These are phyloP conservation scores for Podospora pseudopauciseta DNA, from an alignment of 495 filamentous ascomycete species.

Conservation along the genomic window DNA sequence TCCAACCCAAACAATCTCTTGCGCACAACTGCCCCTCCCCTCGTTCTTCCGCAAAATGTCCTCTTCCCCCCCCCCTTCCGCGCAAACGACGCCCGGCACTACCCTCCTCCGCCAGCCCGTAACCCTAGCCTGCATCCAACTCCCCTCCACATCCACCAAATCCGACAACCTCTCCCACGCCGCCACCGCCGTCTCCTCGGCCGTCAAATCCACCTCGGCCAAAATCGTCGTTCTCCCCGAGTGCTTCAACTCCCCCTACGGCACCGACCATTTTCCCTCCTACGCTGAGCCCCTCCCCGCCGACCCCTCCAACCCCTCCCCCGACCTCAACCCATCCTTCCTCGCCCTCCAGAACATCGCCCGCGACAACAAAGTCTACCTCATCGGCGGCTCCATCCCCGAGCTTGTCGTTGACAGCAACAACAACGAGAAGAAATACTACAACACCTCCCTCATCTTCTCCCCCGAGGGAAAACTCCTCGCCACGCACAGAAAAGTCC, in stretches of 20 bases:
- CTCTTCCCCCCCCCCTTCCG: conserved; percentile 41
- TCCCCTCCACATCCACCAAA: conserved; percentile 80
- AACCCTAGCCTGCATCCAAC: conserved; percentile 79
- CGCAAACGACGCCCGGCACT: conserved; percentile 12
- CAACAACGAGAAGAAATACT: conserved; percentile 51
- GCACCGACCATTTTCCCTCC: conserved; percentile 80
- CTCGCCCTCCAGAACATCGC: conserved; percentile 80
- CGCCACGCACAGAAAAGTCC: conserved; percentile 85
- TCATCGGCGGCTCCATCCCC: conserved; percentile 91
- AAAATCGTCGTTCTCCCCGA: conserved; percentile 71
- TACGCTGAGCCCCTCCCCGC: conserved; percentile 87
- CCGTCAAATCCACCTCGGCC: conserved; percentile 65
- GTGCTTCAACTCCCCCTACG: conserved; percentile 98
- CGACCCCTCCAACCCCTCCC: conserved; percentile 60
- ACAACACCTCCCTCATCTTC: conserved; percentile 89
- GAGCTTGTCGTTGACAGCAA: conserved; percentile 51
- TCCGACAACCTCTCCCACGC: conserved; percentile 76
- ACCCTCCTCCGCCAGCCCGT: conserved; percentile 65
- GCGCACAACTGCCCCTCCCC: conserved; percentile 6
- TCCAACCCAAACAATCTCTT: neutral
- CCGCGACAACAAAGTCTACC: conserved; percentile 66
- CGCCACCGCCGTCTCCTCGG: conserved; percentile 77
- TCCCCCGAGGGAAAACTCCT: conserved; percentile 71
- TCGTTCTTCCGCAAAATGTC: conserved; percentile 40
- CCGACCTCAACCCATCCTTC: conserved; percentile 48